phyloP scores from a whole-genome alignment of 768 basidiomycete species.

The Pleurotus citrinopileatus region DNA sequence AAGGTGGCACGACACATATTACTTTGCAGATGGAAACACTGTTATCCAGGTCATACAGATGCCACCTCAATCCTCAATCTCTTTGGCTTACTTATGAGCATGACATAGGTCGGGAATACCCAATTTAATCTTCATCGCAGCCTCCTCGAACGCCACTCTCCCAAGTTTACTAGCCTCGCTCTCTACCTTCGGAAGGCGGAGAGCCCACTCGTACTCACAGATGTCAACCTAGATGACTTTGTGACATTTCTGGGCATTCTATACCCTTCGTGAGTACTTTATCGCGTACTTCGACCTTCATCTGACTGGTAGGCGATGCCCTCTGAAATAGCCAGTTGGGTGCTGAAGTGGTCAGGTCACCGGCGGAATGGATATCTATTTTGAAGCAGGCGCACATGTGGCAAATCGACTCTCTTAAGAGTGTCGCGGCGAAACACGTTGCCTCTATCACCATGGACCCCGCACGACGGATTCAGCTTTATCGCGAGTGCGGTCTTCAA shows the following conservation, averaged over 20 bases:
- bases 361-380: slow-evolving; percentile 2
- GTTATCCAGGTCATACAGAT: neutral
- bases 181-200: neutral
- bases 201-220: neutral
- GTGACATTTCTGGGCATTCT: neutral
- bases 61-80: neutral
- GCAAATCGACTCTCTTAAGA: neutral
- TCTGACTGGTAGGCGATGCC: no score
- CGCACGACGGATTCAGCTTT: neutral
- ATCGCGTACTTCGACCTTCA: neutral
- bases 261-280: slow-evolving; percentile 3
- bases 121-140: neutral
- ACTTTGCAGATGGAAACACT: neutral
- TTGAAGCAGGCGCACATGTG: slow-evolving; percentile 6
- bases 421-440: neutral
- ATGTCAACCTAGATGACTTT: neutral
- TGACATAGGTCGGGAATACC: neutral
- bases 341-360: neutral
- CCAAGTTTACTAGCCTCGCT: neutral
- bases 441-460: neutral
- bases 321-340: neutral
- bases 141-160: neutral
- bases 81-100: neutral
- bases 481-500: neutral
- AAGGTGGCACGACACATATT: neutral